Evolutionary conservation across 495 filamentous ascomycete species (phyloP).

Genomic region (Elasticomyces elasticus): DNA sequence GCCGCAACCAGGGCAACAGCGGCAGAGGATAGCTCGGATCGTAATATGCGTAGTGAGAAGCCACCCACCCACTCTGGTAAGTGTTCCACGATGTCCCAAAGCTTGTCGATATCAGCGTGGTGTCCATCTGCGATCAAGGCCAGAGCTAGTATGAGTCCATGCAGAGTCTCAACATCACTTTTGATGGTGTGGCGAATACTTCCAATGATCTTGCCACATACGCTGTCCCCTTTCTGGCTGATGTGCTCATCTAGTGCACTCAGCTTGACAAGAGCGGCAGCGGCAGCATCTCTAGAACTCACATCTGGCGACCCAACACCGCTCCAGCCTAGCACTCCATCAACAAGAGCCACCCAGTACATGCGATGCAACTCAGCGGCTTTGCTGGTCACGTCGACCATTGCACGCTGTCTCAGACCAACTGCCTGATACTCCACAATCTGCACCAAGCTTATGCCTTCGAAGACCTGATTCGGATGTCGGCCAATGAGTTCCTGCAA

Average conservation of each 20-base stretch:
- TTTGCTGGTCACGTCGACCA: constrained; percentile 60
- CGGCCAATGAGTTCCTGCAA: constrained; percentile 89
- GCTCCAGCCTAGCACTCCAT: constrained; percentile 74
- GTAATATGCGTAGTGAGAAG: constrained; percentile 12
- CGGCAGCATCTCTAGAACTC: constrained; percentile 60
- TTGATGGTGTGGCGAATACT: background rate
- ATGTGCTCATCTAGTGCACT: constrained; percentile 44
- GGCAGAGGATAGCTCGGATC: constrained; percentile 11
- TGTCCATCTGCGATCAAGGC: constrained; percentile 3
- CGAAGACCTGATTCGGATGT: constrained; percentile 69
- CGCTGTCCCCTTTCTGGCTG: background rate
- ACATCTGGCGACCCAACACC: constrained; percentile 70
- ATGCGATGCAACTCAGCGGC: constrained; percentile 51
- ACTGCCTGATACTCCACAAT: constrained; percentile 89
- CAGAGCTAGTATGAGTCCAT: constrained; percentile 27
- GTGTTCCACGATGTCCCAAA: background rate
- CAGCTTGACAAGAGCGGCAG: constrained; percentile 40
- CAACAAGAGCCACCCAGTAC: constrained; percentile 62
- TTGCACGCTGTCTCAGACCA: constrained; percentile 70
- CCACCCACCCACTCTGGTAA: background rate
- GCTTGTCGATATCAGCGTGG: background rate
- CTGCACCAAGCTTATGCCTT: constrained; percentile 79
- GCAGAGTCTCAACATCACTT: constrained; percentile 28
- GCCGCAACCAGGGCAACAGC: background rate
- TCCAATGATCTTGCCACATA: background rate